Evolutionary conservation across 2,329 filamentous ascomycete species (phyloP), one percentile per base, ranked within the genome.

Genomic region (Cytospora mali): DNA sequence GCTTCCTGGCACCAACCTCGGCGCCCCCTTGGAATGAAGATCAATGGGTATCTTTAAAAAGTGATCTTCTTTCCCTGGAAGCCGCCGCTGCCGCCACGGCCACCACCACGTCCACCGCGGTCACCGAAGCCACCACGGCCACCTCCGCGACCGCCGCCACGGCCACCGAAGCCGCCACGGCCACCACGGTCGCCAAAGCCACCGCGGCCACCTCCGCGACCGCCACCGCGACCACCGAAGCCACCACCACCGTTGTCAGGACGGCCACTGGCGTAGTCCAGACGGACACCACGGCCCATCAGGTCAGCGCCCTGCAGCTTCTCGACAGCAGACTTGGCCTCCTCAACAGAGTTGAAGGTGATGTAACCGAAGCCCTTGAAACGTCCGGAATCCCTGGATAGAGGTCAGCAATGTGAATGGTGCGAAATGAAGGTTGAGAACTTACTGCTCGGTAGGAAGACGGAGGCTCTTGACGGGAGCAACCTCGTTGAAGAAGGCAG

Each of bases 331-430:
- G 81, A 79, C 79, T 89, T 91, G 71, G 93, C 92, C 71, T 97
- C 93, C 29, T 96, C 92, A 66, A 95, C 76, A 21, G 89, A 90
- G 70, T 81, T 80, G 82, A 94, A 97, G 73, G 89, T 88, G 67
- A 97, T 89, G 75, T 97, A 97, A 61, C 92, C 93, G 77, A 96
- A 97, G 62, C 93, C 93, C 88, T 97, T 97, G 74, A 89, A 88
- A 70, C 88, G 86, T 68, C 92, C 93, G 66, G 87, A 87, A 66
- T 96, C 92, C 75, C 88, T 88, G 64, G 31, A 16, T 54, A 28
- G 35, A 33, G 11, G 66, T 79, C 75, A 77, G 68, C 16, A 73
- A 62, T 35, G 14, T 57, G 16, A 27, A 2, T 35, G 1, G 48
- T 11, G 25, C 16, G 25, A 23, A 7, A 46, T 27, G 11, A 25